phyloP scores from a whole-genome alignment of 768 basidiomycete species.

The Leccinellum albellum region DNA sequence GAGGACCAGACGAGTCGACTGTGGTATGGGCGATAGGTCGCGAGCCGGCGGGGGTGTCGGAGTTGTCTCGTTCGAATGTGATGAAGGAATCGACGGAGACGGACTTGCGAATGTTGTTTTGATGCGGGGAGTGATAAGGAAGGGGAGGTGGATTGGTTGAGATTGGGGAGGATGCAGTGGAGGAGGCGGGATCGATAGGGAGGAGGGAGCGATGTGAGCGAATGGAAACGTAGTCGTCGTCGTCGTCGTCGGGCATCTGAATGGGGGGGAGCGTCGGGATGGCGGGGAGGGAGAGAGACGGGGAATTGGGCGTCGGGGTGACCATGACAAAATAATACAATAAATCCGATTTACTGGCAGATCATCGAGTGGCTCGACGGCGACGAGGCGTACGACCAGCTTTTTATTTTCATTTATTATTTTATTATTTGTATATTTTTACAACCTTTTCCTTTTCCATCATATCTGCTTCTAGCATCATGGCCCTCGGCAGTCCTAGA shows the following conservation, averaged over 20 bases:
- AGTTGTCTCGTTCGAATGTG: conserved; percentile 38
- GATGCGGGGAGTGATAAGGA: conserved; percentile 21
- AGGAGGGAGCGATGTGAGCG: conserved; percentile 28
- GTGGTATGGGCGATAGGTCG: conserved; percentile 36
- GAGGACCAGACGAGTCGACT: conserved; percentile 33
- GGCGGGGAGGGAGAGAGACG: conserved; percentile 28
- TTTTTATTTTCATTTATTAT: conserved; percentile 1
- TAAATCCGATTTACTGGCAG: conserved; percentile 9
- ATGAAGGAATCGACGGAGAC: conserved; percentile 77
- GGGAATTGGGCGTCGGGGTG: conserved; percentile 10
- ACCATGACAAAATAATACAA: conserved; percentile 21
- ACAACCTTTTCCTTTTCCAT: neutral
- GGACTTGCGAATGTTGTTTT: conserved; percentile 60
- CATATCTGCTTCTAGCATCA: neutral
- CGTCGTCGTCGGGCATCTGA: conserved; percentile 35
- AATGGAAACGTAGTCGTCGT: conserved; percentile 22
- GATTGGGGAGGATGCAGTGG: conserved; percentile 40
- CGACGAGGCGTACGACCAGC: conserved; percentile 2
- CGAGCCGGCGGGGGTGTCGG: conserved; percentile 28
- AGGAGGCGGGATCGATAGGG: conserved; percentile 39
- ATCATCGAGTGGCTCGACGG: conserved; percentile 10
- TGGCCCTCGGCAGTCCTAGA: conserved; percentile 17
- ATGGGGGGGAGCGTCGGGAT: conserved; percentile 46
- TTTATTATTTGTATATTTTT: neutral
- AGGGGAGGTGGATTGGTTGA: conserved; percentile 2